Evolutionary conservation across 140 eudicot species (phyloP).

Genomic region (Oenanthe javanica): DNA sequence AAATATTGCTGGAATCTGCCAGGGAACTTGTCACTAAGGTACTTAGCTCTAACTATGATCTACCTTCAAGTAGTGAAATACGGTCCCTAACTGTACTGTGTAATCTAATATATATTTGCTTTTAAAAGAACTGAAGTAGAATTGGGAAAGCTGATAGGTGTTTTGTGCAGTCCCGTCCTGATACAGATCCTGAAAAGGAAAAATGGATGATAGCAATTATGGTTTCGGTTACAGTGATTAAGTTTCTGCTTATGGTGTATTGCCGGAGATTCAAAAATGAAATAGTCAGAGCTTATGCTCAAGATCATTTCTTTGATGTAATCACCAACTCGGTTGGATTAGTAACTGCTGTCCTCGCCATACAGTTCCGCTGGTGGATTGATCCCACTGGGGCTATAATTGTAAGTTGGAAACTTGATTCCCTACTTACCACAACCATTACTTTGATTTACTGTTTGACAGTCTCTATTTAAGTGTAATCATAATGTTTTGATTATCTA

Average conservation of each 20-base stretch:
- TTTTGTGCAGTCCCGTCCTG: slow-evolving; percentile 35
- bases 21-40: slow-evolving; percentile 63
- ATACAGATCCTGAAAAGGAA: slow-evolving; percentile 44
- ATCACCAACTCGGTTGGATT: slow-evolving; percentile 10
- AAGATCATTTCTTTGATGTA: slow-evolving; percentile 84
- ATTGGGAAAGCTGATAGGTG: background rate
- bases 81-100: background rate
- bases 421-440: background rate
- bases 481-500: too few relatives aligned
- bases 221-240: slow-evolving; percentile 65
- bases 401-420: background rate
- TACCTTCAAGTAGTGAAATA: background rate
- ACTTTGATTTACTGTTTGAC: too few relatives aligned
- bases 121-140: background rate
- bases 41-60: slow-evolving; percentile 5
- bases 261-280: slow-evolving; percentile 79
- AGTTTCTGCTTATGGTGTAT: slow-evolving; percentile 68
- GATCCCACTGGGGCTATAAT: slow-evolving; percentile 61
- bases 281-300: slow-evolving; percentile 88
- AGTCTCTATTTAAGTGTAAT: background rate
- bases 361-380: slow-evolving; percentile 29
- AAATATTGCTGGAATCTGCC: slow-evolving; percentile 69
- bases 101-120: background rate
- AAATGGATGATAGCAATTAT: slow-evolving; percentile 88
- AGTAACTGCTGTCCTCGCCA: slow-evolving; percentile 13